Conservation (phyloP, 1,139 yeast species). For the Yamadazyma aaseri region DNA sequence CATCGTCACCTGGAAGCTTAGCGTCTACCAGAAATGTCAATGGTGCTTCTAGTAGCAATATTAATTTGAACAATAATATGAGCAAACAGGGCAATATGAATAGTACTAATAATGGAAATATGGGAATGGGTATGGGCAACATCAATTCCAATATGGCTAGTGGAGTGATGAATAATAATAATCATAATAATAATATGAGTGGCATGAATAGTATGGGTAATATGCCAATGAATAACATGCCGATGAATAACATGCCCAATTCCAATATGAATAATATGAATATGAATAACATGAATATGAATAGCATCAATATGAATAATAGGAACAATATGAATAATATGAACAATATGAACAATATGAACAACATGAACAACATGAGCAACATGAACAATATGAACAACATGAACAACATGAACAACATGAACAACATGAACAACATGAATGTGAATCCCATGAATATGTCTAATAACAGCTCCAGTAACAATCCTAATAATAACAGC, state of each 20-base stretch:
- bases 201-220: constrained; percentile 8
- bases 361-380: constrained; percentile 9
- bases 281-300: constrained; percentile 15
- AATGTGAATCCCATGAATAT: not conserved
- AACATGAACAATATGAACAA: constrained; percentile 10
- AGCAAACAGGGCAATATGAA: constrained; percentile 1
- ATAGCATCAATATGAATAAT: constrained; percentile 14
- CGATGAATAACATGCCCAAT: constrained; percentile 14
- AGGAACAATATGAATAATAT: constrained; percentile 16
- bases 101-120: not conserved
- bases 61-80: constrained; percentile 1
- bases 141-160: constrained; percentile 10
- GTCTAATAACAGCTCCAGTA: constrained; percentile 1
- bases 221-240: constrained; percentile 9
- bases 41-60: not conserved
- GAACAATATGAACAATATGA: constrained; percentile 12
- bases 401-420: constrained; percentile 10
- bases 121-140: not conserved
- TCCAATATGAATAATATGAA: constrained; percentile 3
- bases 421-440: constrained; percentile 8
- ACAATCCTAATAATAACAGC: not conserved
- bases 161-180: constrained; percentile 11
- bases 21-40: not conserved
- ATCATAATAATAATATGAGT: constrained; percentile 12
- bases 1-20: not conserved